These are phyloP conservation scores for Chaetomium cochliodes DNA, from an alignment of 495 filamentous ascomycete species.

Conservation along the genomic window DNA sequence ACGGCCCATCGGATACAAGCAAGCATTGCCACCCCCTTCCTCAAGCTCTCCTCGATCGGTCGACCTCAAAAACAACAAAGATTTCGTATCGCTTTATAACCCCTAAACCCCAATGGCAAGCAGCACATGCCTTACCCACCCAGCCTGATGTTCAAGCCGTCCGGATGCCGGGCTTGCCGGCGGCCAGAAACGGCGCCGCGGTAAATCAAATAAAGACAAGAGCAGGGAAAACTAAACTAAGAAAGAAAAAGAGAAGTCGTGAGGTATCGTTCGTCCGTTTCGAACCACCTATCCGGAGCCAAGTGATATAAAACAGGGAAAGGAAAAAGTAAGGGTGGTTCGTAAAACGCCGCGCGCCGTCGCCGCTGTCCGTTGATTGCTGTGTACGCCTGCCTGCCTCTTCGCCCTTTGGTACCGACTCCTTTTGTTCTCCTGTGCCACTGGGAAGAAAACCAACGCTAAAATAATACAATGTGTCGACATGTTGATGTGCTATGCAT, in stretches of 20 bases:
- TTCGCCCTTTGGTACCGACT: neutral
- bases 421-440: neutral
- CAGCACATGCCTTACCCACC: neutral
- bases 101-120: neutral
- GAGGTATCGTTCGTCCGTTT: constrained; percentile 12
- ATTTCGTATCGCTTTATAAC: constrained; percentile 7
- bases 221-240: neutral
- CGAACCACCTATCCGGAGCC: neutral
- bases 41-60: neutral
- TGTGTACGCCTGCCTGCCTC: neutral
- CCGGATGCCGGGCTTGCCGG: neutral
- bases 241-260: neutral
- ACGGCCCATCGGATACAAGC: neutral
- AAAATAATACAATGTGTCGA: constrained; percentile 4
- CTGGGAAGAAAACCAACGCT: neutral
- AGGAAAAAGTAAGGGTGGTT: neutral
- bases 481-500: neutral
- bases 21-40: neutral
- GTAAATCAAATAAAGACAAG: neutral
- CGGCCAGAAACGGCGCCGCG: neutral
- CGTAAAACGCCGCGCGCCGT: neutral
- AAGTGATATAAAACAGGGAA: constrained; percentile 8
- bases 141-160: neutral
- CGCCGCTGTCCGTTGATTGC: neutral
- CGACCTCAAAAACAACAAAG: neutral